Percentiles rank a stretch among this genome's conserved stretches.
Conservation (phyloP, 768 basidiomycete genomes). For the Melanogaster broomeanus region DNA sequence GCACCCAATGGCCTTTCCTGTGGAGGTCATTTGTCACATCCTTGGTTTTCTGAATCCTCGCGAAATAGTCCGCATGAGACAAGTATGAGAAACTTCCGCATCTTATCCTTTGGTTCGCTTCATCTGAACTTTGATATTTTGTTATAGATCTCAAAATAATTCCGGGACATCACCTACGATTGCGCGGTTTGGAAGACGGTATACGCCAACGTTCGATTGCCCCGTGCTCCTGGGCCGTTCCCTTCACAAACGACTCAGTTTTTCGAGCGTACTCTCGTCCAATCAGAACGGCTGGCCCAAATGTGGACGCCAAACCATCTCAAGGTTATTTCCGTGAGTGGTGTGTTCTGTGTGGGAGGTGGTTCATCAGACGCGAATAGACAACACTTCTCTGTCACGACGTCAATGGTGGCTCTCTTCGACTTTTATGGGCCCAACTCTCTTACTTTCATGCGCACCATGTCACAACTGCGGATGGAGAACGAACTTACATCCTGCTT, state of each 20-base stretch:
- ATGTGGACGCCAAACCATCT: conserved; percentile 7
- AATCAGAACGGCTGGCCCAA: conserved; percentile 4
- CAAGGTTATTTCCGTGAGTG: neutral
- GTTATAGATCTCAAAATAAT: conserved; percentile 8
- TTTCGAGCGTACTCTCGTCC: conserved; percentile 5
- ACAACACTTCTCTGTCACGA: neutral
- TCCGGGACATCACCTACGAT: neutral
- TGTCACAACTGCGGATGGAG: neutral
- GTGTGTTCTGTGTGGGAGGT: neutral
- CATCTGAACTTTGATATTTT: no score
- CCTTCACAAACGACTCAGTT: conserved; percentile 1
- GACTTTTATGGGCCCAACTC: neutral
- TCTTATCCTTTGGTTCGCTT: no score
- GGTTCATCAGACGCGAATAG: no score
- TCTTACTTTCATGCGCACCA: neutral
- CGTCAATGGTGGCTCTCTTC: no score
- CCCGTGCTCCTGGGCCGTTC: conserved; percentile 11
- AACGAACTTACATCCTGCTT: neutral
- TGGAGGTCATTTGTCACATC: no score
- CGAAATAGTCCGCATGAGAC: no score
- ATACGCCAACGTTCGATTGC: conserved; percentile 1
- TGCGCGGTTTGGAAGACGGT: no score
- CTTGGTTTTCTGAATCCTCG: no score
- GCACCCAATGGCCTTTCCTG: no score
- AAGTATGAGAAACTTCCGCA: no score